These are phyloP conservation scores for Drosera capensis DNA, from an alignment of 148 eudicot species.

Conservation along the genomic window DNA sequence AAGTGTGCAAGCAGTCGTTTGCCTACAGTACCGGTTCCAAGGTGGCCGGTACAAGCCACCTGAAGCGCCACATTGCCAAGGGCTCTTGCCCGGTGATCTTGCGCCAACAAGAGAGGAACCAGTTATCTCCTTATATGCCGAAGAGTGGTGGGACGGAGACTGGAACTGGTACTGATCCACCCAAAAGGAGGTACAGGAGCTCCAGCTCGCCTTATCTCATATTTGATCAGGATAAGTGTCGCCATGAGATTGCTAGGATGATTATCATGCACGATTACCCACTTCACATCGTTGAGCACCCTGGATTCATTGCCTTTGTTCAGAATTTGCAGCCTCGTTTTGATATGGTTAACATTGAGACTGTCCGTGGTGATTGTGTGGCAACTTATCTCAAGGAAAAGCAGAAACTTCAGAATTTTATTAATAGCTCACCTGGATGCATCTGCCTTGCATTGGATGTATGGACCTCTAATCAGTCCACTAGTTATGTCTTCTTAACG, in stretches of 20 bases:
- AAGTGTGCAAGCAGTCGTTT: conserved; percentile 62
- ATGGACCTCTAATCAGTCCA: conserved; percentile 46
- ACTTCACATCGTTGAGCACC: conserved; percentile 62
- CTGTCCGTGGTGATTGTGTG: conserved; percentile 68
- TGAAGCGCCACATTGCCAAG: conserved; percentile 71
- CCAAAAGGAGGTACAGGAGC: conserved; percentile 42
- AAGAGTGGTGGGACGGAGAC: conserved; percentile 23
- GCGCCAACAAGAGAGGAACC: conserved; percentile 41
- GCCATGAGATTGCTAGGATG: conserved; percentile 67
- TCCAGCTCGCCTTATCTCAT: conserved; percentile 32
- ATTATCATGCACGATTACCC: conserved; percentile 72
- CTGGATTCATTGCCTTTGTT: conserved; percentile 58
- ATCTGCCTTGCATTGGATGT: conserved; percentile 55
- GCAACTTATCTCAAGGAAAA: conserved; percentile 66
- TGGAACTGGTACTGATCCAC: conserved; percentile 13
- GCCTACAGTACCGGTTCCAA: conserved; percentile 71
- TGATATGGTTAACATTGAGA: conserved; percentile 56
- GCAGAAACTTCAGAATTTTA: conserved; percentile 40
- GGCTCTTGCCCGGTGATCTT: conserved; percentile 53
- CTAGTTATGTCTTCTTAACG: conserved; percentile 63
- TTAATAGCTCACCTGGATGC: conserved; percentile 60
- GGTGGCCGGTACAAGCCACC: conserved; percentile 74
- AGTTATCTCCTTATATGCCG: conserved; percentile 26
- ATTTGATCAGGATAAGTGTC: conserved; percentile 52
- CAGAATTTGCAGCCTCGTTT: conserved; percentile 59